Evolutionary conservation across 169 alveolate genomes (phyloP), one percentile per base, ranked within the genome.

Genomic region (Plasmodium vivax): DNA sequence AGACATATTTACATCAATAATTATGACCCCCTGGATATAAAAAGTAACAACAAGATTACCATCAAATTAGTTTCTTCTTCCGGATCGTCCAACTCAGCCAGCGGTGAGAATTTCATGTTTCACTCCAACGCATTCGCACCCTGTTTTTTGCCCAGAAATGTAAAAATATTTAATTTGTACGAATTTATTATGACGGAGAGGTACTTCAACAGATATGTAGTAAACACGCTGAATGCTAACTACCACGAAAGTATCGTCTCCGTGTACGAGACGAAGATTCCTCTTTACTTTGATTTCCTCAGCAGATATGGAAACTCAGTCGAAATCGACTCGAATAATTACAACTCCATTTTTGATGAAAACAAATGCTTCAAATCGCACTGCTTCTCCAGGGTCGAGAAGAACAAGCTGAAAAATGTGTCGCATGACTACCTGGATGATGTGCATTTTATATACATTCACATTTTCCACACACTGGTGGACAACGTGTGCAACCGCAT

Each of bases 11-110:
- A 94, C 77, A 84, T 82, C 54, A 71, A 93, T 34, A 88, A 96
- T 72, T 82, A 92, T 41, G 77, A 87, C 7, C 95, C 84, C 72
- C 91, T 93, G 77, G 91, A 94, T 58, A 84, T 94, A 30, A 87
- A 88, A 30, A 95, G 94, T 16, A 96, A 95, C 32, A 85, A 73
- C 4, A 95, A 96, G 72, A 47, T 68, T 41, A 96, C 96, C 56
- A 96, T 96, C 27, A 95, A 95, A 45, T 54, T 87, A 34, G 84
- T 96, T 73, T 95, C 97, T 12, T 95, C 93, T 14, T 95, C 96
- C 79, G 93, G 93, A 51, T 95, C 95, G 9, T 30, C 54, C 34
- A 16, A 27, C 32, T 95, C 90, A 30, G 88, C 93, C 7, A 82
- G 84, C 43, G 93, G 93, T 36, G 82, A 90, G 4, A 96, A 96